Evolutionary conservation across 1,284 basidiomycete species (phyloP), one percentile per base, ranked within the genome.

Genomic region (Naganishia sp.): DNA sequence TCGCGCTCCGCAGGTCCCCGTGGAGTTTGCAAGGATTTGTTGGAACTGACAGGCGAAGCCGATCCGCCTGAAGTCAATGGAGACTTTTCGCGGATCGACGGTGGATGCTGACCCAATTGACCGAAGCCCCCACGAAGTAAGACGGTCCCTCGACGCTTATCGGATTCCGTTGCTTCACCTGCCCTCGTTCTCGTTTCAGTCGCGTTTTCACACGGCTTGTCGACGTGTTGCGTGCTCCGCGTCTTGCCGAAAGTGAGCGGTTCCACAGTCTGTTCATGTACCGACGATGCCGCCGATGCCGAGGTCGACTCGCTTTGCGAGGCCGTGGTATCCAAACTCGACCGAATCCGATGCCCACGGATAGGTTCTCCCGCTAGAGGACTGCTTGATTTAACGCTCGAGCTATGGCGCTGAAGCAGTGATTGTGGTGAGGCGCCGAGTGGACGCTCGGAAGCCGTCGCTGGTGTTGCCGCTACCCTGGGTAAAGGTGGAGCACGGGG

Each of bases 111-210:
- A 18, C 25, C 57, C 31, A 66, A 61, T 31, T 68, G 68, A 5
- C 52, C 55, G 28, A 79, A 79, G n/a, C 78, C 78, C 10, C 78
- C 78, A n/a, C 77, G 72, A 1, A 79, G 71, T 13, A 79, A 71
- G 2, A 79, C 77, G 0, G 78, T 77, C 6, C 75, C 75, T n/a
- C 77, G 72, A 6, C 74, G 66, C 31, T 63, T 67, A 21, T 65
- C 45, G 23, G 28, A 23, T 48, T 56, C 44, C 25, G 31, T 23
- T 13, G 65, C 50, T 18, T 67, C 60, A 39, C 23, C 25, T 7
- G 10, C 13, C 13, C 36, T 39, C 10, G 13, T 39, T 9, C 39
- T 49, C 7, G 6, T 39, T n/a, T 25, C 39, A 11, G 15, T 16
- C 68, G 52, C 28, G 16, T 53, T 31, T 2, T 50, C 52, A 36